Evolutionary conservation across 495 filamentous ascomycete species (phyloP), one percentile per base, ranked within the genome.

Genomic region (Pyrenopolyporus hunteri): DNA sequence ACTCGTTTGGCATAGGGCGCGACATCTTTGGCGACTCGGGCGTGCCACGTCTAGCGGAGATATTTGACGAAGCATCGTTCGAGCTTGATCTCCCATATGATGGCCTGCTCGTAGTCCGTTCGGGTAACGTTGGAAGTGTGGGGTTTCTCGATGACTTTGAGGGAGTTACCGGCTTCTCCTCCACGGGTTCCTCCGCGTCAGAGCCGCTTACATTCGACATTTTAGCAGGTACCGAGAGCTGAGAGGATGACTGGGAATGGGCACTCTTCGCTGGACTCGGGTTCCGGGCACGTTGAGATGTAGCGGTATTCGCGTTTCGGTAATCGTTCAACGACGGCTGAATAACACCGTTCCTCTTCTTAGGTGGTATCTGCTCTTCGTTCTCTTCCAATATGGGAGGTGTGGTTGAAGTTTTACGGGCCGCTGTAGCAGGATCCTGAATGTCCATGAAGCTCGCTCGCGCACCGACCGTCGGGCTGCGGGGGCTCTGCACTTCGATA

Each of bases 401-500:
- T n/a, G n/a, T n/a, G n/a, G 78, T 78, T 22, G 70, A 71, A 2
- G 72, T 63, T 46, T 76, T 73, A 25, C 66, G 63, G 36, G 33
- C 11, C 36, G 17, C 17, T 11, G 17, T 31, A 19, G 33, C 44
- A 37, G 72, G 62, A 47, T 83, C 80, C 14, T 57, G 57, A 6
- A 70, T 57, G 42, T 77, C 79, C 14, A 77, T 57, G 0, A 78
- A 80, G 16, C 70, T 78, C 61, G 68, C 60, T 33, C 77, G 73
- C n/a, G 78, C 79, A 20, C 70, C 63, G 2, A 58, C 46, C 23
- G 61, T 70, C 9, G 79, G 77, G 59, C 76, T 81, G 22, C 75
- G 76, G 20, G 77, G 78, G 39, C 75, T 72, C 13, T 75, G 54
- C n/a, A 84, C 80, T 25, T 84, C 82, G 26, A 84, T 80, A 37